Percentiles rank a stretch among this genome's conserved stretches.
Conservation (phyloP, 2,329 filamentous ascomycete genomes). For the Diaporthe aspalathi region DNA sequence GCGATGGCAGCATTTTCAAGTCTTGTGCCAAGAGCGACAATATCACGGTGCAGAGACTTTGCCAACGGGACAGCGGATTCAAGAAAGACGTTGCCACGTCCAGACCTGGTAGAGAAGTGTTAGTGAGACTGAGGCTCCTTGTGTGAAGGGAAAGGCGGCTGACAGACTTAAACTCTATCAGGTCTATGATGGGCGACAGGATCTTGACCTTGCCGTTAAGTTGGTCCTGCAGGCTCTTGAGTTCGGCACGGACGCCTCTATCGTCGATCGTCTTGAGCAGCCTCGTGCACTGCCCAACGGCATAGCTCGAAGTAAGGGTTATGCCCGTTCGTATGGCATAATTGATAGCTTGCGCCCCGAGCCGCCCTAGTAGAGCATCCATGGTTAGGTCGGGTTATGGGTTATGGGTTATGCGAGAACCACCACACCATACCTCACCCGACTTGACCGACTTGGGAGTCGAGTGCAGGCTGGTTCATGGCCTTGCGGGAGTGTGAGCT, state of each 20-base stretch:
- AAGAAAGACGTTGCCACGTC: conserved; percentile 68
- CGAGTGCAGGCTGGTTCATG: conserved; percentile 22
- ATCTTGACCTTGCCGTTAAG: conserved; percentile 92
- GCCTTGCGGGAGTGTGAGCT: neutral
- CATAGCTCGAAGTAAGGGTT: conserved; percentile 84
- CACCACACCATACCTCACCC: conserved; percentile 22
- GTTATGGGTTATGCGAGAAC: conserved; percentile 19
- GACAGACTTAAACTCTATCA: conserved; percentile 85
- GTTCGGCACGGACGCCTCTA: conserved; percentile 73
- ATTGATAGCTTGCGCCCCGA: conserved; percentile 82
- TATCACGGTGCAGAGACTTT: conserved; percentile 84
- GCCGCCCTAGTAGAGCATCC: conserved; percentile 71
- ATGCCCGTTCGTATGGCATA: conserved; percentile 92
- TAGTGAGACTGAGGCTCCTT: conserved; percentile 19
- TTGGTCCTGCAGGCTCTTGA: conserved; percentile 76
- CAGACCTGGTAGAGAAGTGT: conserved; percentile 57
- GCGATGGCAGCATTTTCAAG: conserved; percentile 76
- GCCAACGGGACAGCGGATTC: conserved; percentile 88
- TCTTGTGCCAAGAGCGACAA: conserved; percentile 80
- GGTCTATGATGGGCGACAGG: conserved; percentile 88
- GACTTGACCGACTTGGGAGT: conserved; percentile 25
- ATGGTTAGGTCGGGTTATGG: conserved; percentile 63
- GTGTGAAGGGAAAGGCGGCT: conserved; percentile 42
- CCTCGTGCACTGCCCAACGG: conserved; percentile 83
- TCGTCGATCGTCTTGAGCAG: conserved; percentile 83